Percentiles rank a stretch among this genome's conserved stretches.
These are phyloP conservation scores for Sclerotiophoma versabilis DNA, from an alignment of 2,329 filamentous ascomycete species.

Conservation along the genomic window DNA sequence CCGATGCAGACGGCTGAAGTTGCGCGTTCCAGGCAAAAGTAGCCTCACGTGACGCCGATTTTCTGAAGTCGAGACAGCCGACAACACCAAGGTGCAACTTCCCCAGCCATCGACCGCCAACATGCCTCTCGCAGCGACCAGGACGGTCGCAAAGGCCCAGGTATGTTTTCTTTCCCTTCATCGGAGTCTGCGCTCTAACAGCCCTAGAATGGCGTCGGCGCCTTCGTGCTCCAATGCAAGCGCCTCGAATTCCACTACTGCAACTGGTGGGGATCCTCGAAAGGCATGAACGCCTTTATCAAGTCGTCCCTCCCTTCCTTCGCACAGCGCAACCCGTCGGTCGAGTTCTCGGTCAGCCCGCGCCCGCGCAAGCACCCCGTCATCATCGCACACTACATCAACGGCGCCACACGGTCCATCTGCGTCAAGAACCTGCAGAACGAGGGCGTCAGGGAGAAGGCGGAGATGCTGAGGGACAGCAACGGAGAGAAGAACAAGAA, in stretches of 20 bases:
- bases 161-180: conserved; percentile 49
- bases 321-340: conserved; percentile 79
- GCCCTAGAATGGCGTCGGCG: conserved; percentile 70
- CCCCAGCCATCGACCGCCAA: conserved; percentile 30
- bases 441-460: conserved; percentile 82
- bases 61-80: conserved; percentile 2
- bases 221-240: conserved; percentile 97
- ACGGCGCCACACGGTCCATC: conserved; percentile 82
- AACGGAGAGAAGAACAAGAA: conserved; percentile 76
- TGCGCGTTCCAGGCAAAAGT: conserved; percentile 18
- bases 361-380: conserved; percentile 90
- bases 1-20: neutral
- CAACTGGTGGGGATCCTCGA: conserved; percentile 92
- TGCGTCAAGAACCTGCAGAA: conserved; percentile 88
- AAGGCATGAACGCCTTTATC: conserved; percentile 92
- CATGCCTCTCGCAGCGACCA: conserved; percentile 60
- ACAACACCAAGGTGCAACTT: conserved; percentile 1
- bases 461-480: conserved; percentile 73
- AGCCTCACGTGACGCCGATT: conserved; percentile 37
- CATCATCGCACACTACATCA: conserved; percentile 90
- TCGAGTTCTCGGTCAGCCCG: conserved; percentile 91
- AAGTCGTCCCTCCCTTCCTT: conserved; percentile 78
- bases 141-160: conserved; percentile 62
- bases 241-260: conserved; percentile 96
- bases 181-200: neutral